These are phyloP conservation scores for Penicillium brevicompactum DNA, from an alignment of 2,329 filamentous ascomycete species.

Conservation along the genomic window DNA sequence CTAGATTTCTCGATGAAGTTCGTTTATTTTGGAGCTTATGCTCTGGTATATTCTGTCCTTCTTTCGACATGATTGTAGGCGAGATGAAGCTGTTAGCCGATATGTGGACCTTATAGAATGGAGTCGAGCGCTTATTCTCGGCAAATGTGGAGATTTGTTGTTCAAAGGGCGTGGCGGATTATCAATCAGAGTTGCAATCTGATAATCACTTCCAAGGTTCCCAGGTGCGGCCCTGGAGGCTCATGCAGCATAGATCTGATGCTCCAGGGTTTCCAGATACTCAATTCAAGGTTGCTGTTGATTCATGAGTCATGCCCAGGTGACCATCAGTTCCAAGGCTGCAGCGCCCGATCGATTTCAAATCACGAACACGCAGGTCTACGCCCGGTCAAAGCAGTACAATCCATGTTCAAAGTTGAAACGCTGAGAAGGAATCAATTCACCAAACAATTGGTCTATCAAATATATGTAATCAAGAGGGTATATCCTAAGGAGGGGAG, in stretches of 20 bases:
- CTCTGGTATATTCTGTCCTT: not conserved
- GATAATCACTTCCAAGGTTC: too few relatives aligned
- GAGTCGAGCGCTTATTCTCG: not conserved
- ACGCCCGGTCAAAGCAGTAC: not conserved
- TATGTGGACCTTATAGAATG: not conserved
- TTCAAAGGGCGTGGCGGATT: not conserved
- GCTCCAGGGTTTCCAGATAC: too few relatives aligned
- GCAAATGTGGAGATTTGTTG: not conserved
- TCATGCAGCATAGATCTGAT: too few relatives aligned
- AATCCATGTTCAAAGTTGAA: not conserved
- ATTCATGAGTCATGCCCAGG: too few relatives aligned
- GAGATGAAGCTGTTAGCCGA: not conserved
- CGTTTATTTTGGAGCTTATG: too few relatives aligned
- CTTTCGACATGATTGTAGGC: not conserved
- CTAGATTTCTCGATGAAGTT: not conserved
- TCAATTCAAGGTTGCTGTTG: too few relatives aligned
- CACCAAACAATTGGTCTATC: slow-evolving; percentile 1
- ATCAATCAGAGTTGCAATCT: not conserved
- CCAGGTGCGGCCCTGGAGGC: too few relatives aligned
- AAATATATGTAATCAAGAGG: not conserved
- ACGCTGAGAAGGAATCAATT: not conserved
- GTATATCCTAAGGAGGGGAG: slow-evolving; percentile 3
- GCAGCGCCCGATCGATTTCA: too few relatives aligned
- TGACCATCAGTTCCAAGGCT: too few relatives aligned
- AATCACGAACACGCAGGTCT: not conserved